A percentile compares a stretch with the other conserved stretches of the same genome.
These are phyloP conservation scores for Blastosporella zonata DNA, from an alignment of 1,284 basidiomycete species.

Conservation along the genomic window DNA sequence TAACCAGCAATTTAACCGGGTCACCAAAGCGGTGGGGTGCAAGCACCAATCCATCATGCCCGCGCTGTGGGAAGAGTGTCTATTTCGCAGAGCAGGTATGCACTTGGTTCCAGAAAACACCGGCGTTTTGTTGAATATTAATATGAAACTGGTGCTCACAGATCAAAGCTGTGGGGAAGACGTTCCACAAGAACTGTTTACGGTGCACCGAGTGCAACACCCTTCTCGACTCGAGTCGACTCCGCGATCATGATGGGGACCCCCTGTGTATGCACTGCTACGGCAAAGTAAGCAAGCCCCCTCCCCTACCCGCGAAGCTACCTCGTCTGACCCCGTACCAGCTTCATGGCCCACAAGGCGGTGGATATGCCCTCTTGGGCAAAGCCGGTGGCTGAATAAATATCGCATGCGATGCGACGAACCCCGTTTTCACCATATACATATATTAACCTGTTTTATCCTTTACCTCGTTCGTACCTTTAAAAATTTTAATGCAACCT, in stretches of 20 bases:
- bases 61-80: slow-evolving; percentile 35
- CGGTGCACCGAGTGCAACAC: slow-evolving; percentile 68
- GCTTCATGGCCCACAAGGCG: slow-evolving; percentile 69
- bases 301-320: slow-evolving; percentile 1
- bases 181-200: slow-evolving; percentile 73
- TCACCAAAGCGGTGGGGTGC: slow-evolving; percentile 34
- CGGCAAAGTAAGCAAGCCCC: slow-evolving; percentile 47
- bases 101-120: neutral
- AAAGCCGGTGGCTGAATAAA: slow-evolving; percentile 41
- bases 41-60: slow-evolving; percentile 31
- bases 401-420: neutral
- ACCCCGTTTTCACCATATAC: neutral
- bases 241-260: slow-evolving; percentile 71
- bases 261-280: slow-evolving; percentile 72
- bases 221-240: slow-evolving; percentile 59
- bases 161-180: slow-evolving; percentile 75
- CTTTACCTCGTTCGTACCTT: slow-evolving; percentile 1
- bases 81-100: slow-evolving; percentile 42
- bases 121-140: neutral
- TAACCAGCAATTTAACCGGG: slow-evolving; percentile 24
- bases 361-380: slow-evolving; percentile 71
- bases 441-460: neutral
- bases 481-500: neutral
- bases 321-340: slow-evolving; percentile 24
- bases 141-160: slow-evolving; percentile 45